Conservation (phyloP, 352 stramenopile species). For the Thalassiosira mediterranea region DNA sequence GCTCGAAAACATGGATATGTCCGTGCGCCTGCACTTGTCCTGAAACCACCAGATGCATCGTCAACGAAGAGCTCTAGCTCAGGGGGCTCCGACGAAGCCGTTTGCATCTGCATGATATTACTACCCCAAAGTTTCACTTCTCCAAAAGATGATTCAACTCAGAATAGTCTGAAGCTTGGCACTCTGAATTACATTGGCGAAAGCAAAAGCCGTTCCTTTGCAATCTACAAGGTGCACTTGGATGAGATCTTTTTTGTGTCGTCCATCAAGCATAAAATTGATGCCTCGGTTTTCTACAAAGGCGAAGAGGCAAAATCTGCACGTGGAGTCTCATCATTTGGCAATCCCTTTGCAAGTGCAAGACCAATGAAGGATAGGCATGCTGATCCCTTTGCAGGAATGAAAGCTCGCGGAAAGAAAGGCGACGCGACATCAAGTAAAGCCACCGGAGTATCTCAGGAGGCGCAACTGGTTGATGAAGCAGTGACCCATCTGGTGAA, state of each 20-base stretch:
- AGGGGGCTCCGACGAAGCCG: conserved; percentile 15
- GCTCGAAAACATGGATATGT: conserved; percentile 68
- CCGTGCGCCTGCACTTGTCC: conserved; percentile 64
- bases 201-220: conserved; percentile 55
- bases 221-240: conserved; percentile 61
- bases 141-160: conserved; percentile 31
- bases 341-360: conserved; percentile 51
- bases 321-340: conserved; percentile 8
- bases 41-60: conserved; percentile 44
- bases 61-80: conserved; percentile 24
- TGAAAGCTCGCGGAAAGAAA: conserved; percentile 67
- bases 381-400: conserved; percentile 65
- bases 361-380: conserved; percentile 53
- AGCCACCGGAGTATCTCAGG: conserved; percentile 39
- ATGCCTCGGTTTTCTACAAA: conserved; percentile 64
- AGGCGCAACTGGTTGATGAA: conserved; percentile 59
- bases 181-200: conserved; percentile 66
- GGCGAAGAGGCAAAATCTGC: conserved; percentile 23
- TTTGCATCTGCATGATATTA: conserved; percentile 70
- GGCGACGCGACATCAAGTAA: conserved; percentile 29
- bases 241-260: conserved; percentile 77
- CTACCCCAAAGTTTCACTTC: conserved; percentile 66
- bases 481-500: conserved; percentile 59
- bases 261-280: conserved; percentile 71
- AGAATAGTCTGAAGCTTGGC: conserved; percentile 44